Evolutionary conservation across 371 early-diverging fungal species (phyloP).

Genomic region (Mortierella sp.): DNA sequence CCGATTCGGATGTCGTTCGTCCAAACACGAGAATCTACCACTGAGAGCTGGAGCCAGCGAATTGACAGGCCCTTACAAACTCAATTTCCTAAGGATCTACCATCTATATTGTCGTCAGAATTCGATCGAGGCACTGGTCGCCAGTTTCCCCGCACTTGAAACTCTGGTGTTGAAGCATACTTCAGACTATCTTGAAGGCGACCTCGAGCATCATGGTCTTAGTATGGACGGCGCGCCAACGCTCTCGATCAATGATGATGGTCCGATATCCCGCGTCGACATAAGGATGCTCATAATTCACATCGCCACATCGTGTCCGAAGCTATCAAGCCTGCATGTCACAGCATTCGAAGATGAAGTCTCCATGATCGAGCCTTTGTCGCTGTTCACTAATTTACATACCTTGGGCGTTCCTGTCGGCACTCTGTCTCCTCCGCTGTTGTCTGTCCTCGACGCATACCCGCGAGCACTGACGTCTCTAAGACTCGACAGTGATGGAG

Average conservation of each 20-base stretch:
- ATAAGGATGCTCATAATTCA: not conserved
- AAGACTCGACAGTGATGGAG: not conserved
- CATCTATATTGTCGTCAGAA: slow-evolving; percentile 1
- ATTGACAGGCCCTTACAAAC: slow-evolving; percentile 5
- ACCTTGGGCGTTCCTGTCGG: slow-evolving; percentile 9
- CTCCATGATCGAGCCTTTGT: slow-evolving; percentile 1
- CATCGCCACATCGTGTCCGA: slow-evolving; percentile 11
- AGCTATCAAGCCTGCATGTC: slow-evolving; percentile 4
- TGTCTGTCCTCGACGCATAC: not conserved
- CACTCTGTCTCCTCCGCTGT: not conserved
- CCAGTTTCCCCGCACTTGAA: not conserved
- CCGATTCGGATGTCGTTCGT: not conserved
- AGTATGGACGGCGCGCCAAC: too few relatives aligned
- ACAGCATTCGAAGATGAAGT: slow-evolving; percentile 6
- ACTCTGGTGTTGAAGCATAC: slow-evolving; percentile 5
- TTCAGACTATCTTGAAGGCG: not conserved
- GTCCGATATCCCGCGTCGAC: slow-evolving; percentile 7
- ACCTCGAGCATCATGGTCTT: too few relatives aligned
- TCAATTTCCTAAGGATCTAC: not conserved
- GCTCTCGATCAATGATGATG: too few relatives aligned
- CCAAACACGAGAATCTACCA: not conserved
- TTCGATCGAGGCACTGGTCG: slow-evolving; percentile 4
- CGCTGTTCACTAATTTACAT: not conserved
- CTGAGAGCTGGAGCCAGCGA: slow-evolving; percentile 2
- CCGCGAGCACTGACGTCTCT: slow-evolving; percentile 10